A percentile compares a stretch with the other conserved stretches of the same genome.
These are phyloP conservation scores for Sporothrix sp. DNA, from an alignment of 2,329 filamentous ascomycete genomes.

Conservation along the genomic window DNA sequence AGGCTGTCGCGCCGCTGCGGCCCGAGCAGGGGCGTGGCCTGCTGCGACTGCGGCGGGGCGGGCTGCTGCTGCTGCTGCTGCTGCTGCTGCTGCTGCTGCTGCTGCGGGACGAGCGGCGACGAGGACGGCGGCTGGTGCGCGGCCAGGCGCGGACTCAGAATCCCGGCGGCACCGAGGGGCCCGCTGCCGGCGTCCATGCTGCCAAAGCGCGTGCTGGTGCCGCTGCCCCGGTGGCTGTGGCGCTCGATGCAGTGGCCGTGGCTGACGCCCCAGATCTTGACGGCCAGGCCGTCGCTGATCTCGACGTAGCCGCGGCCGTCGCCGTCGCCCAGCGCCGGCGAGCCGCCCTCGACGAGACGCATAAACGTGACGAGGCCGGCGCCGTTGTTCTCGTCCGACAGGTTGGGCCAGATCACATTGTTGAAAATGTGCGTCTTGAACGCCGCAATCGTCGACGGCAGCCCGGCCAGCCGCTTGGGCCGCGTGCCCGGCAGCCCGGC, in stretches of 20 bases:
- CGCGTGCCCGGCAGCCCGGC: slow-evolving; percentile 70
- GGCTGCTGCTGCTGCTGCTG: neutral
- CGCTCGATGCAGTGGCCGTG: slow-evolving; percentile 82
- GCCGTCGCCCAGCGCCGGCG: slow-evolving; percentile 70
- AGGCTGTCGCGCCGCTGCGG: slow-evolving; percentile 16
- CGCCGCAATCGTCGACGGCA: slow-evolving; percentile 82
- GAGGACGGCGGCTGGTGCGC: slow-evolving; percentile 22
- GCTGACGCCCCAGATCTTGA: slow-evolving; percentile 77
- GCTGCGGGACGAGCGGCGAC: slow-evolving; percentile 8
- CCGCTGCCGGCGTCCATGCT: slow-evolving; percentile 37
- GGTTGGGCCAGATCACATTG: slow-evolving; percentile 93
- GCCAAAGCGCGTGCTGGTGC: slow-evolving; percentile 40
- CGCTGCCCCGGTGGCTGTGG: slow-evolving; percentile 54
- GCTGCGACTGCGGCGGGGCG: neutral
- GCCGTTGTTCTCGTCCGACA: slow-evolving; percentile 92
- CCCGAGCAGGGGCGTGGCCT: neutral
- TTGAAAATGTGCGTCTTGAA: slow-evolving; percentile 96
- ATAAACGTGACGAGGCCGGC: slow-evolving; percentile 87
- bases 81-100: slow-evolving; percentile 11
- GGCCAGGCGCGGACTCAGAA: slow-evolving; percentile 22
- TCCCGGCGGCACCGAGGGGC: slow-evolving; percentile 3
- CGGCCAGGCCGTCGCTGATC: slow-evolving; percentile 77
- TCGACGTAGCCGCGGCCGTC: slow-evolving; percentile 77
- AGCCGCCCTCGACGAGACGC: slow-evolving; percentile 79
- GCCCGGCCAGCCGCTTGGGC: slow-evolving; percentile 75